A percentile compares a stretch with the other conserved stretches of the same genome.
Conservation (phyloP, 106 monocot species). For the Amphibolis antarctica region DNA sequence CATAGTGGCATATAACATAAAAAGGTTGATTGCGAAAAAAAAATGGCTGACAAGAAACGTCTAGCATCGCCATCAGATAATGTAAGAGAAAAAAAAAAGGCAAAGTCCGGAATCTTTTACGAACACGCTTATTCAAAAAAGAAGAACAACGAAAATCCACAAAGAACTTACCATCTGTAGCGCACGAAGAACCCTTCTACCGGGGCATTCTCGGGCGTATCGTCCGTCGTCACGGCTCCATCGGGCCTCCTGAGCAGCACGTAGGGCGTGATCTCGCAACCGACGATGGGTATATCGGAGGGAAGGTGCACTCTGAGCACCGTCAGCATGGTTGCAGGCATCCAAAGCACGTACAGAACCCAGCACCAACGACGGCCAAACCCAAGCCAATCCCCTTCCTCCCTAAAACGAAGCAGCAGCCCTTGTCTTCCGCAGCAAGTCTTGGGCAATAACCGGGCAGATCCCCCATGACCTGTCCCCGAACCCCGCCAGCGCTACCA, state of each 20-base stretch:
- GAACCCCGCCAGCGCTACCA: constrained; percentile 19
- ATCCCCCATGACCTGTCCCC: constrained; percentile 22
- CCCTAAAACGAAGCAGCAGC: neutral
- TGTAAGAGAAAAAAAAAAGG: too few species aligned
- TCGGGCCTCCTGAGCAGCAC: constrained; percentile 16
- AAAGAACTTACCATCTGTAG: constrained; percentile 20
- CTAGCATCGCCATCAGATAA: too few species aligned
- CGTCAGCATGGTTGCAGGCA: constrained; percentile 19
- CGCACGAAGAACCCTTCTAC: constrained; percentile 13
- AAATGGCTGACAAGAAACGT: too few species aligned
- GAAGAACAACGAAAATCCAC: neutral
- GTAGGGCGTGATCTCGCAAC: constrained; percentile 29
- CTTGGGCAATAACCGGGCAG: constrained; percentile 12
- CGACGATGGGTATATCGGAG: constrained; percentile 27
- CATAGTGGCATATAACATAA: too few species aligned
- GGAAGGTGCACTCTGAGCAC: constrained; percentile 23
- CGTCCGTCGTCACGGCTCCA: constrained; percentile 15
- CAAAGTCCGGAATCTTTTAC: too few species aligned
- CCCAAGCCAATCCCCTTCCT: constrained; percentile 3
- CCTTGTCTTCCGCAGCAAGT: neutral
- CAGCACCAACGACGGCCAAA: neutral
- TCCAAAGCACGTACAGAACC: neutral
- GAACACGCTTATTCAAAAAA: too few species aligned
- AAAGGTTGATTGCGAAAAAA: too few species aligned
- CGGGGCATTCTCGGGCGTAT: constrained; percentile 18